phyloP scores from a whole-genome alignment of 352 stramenopile species.

The Phytopythium montanum region DNA sequence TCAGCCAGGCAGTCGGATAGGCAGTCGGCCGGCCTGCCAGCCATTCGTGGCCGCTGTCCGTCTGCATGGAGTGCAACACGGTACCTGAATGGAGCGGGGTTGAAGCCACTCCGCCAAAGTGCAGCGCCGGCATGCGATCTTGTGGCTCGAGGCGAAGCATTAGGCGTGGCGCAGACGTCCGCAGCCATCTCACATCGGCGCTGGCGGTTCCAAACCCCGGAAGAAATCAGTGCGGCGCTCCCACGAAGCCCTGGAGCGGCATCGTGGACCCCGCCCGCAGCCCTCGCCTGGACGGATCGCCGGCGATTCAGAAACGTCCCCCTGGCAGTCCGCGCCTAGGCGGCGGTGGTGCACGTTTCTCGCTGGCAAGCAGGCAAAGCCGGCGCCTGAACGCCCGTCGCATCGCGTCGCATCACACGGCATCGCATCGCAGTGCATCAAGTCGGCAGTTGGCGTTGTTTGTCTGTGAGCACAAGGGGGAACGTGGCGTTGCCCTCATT shows the following conservation, averaged over 20 bases:
- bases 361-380: too few relatives aligned
- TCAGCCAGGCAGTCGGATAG: too few relatives aligned
- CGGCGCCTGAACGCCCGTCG: too few relatives aligned
- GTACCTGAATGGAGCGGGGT: too few relatives aligned
- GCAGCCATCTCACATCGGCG: not conserved
- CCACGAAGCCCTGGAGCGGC: not conserved
- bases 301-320: not conserved
- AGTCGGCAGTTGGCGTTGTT: not conserved
- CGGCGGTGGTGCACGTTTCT: not conserved
- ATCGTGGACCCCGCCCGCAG: not conserved
- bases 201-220: slow-evolving; percentile 4
- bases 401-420: not conserved
- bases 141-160: not conserved
- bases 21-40: too few relatives aligned
- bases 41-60: too few relatives aligned
- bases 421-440: not conserved
- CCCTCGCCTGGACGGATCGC: slow-evolving; percentile 5
- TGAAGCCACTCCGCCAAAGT: not conserved
- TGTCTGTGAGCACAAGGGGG: too few relatives aligned
- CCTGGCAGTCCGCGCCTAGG: not conserved
- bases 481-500: not conserved
- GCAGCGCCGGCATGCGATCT: not conserved
- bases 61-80: too few relatives aligned
- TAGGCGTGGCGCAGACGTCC: not conserved
- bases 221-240: slow-evolving; percentile 5